Conservation (phyloP, 2,329 filamentous ascomycete genomes). For the Aspergillus latus region DNA sequence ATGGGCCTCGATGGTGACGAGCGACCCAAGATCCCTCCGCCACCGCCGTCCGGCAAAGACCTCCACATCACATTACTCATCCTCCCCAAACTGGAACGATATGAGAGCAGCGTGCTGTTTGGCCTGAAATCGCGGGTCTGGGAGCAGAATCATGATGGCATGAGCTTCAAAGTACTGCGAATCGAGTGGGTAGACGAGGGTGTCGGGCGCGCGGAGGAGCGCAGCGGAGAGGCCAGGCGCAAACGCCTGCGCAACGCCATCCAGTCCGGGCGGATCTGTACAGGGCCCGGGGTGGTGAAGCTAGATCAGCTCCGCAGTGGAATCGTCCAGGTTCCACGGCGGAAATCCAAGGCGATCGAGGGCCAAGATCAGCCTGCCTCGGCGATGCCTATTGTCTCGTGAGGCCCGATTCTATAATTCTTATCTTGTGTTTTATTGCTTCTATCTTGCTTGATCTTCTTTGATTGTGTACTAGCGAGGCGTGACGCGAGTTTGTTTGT, state of each 20-base stretch:
- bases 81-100: conserved; percentile 74
- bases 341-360: conserved; percentile 25
- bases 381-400: conserved; percentile 36
- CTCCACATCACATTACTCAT: conserved; percentile 84
- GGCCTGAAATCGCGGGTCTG: conserved; percentile 82
- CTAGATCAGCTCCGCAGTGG: conserved; percentile 37
- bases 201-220: conserved; percentile 47
- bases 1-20: conserved; percentile 24
- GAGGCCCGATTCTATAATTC: conserved; percentile 2
- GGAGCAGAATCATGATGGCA: conserved; percentile 74
- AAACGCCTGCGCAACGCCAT: conserved; percentile 50
- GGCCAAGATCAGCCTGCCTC: conserved; percentile 23
- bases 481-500: conserved; percentile 13
- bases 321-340: conserved; percentile 30
- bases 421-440: background rate
- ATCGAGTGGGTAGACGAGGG: conserved; percentile 83
- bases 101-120: conserved; percentile 71
- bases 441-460: conserved; percentile 15
- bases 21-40: conserved; percentile 38
- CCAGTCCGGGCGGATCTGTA: conserved; percentile 45
- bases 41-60: conserved; percentile 68
- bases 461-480: conserved; percentile 24
- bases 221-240: conserved; percentile 49
- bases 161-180: conserved; percentile 81
- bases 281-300: conserved; percentile 37